These are phyloP conservation scores for Colletotrichum eremochloae DNA, from an alignment of 2,329 filamentous ascomycete species.

Conservation along the genomic window DNA sequence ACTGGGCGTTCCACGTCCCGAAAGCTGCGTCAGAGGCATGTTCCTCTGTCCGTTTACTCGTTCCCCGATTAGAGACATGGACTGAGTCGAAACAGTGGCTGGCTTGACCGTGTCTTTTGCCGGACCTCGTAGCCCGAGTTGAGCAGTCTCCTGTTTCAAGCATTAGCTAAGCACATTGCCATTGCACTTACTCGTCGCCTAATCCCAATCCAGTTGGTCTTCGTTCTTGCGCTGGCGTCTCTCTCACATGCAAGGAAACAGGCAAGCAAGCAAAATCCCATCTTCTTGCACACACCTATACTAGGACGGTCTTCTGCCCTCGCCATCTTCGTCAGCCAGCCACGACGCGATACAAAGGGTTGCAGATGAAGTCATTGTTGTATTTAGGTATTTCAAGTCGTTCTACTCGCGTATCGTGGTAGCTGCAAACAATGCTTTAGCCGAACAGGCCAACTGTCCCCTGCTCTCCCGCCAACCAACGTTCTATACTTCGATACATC, in stretches of 20 bases:
- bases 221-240: background rate
- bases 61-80: background rate
- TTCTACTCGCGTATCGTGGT: background rate
- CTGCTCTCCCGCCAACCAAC: constrained; percentile 53
- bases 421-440: background rate
- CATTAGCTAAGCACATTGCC: background rate
- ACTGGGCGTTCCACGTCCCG: background rate
- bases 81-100: constrained; percentile 6
- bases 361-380: too few species aligned
- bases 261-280: background rate
- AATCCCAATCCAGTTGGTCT: background rate
- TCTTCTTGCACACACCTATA: background rate
- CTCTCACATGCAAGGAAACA: background rate
- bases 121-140: background rate
- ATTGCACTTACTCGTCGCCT: background rate
- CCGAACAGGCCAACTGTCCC: constrained; percentile 15
- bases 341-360: background rate
- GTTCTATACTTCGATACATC: constrained; percentile 60
- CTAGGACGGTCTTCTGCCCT: background rate
- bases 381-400: background rate
- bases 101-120: background rate
- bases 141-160: background rate
- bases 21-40: background rate
- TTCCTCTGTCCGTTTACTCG: too few species aligned
- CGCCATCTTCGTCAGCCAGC: background rate